Base-by-base conservation (phyloP, 1,139 yeast species). In the Hanseniaspora sp. region DNA sequence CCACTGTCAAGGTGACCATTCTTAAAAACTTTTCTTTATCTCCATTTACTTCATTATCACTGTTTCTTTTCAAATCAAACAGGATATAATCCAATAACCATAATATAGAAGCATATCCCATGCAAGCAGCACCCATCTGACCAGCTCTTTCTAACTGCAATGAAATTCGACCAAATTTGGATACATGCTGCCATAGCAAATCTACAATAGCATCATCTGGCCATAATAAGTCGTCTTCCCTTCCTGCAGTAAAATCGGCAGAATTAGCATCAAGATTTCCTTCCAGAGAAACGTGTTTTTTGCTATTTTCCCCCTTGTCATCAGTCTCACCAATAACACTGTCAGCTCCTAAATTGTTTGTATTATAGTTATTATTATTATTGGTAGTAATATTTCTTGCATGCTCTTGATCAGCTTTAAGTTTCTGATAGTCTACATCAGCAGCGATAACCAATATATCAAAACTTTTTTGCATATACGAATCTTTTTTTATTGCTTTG, bases 21-120 rank as follows among this genome's bases (percentile, higher is more conserved):
- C 81, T 82, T 63, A 83, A 87, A 55, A 90, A 87, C 70, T 85
- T 82, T 40, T 75, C 77, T 55, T 73, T 73, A 65, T 90, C 96
- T 49, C 83, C 87, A 9, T 71, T 94, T 58, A 88, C 71, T 55
- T 69, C 71, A 15, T 61, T 65, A 23, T 59, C 63, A 29, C 23
- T 23, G 23, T 23, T 23, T 23, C 23, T 23, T 23, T 58, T 56
- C 17, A 78, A 82, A 54, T 75, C 79, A 58, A 83, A 88, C 51
- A 88, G 69, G 44, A 90, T 71, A 1, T 95, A 87, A 64, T 87
- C 95, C 62, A 92, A 71, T 96, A 92, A 86, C 96, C 96, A 90
- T 56, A 90, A 78, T 0, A 96, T 84, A 0, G 96, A 86, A 8
- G 95, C 86, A 66, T 92, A 92, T 4, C 85, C 83, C 31, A 79